phyloP scores from a whole-genome alignment of 1,284 basidiomycete genomes.

The Salmacisia buchloeana region DNA sequence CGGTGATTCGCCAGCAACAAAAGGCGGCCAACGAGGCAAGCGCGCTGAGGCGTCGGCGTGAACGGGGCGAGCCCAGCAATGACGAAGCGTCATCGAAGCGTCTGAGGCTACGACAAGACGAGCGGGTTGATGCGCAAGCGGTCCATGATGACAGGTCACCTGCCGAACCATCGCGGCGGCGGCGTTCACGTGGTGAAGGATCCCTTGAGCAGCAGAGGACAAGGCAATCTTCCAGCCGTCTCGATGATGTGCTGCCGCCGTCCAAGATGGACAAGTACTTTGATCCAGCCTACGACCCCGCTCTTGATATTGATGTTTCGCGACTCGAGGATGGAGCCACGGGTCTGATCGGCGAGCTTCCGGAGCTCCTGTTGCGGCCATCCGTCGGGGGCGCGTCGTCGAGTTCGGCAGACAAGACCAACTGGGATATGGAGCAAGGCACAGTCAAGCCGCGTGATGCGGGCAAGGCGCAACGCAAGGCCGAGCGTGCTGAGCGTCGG shows the following conservation, averaged over 20 bases:
- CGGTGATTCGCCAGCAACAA: conserved; percentile 17
- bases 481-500: neutral
- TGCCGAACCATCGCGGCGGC: too few species aligned
- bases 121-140: conserved; percentile 13
- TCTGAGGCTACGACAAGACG: conserved; percentile 7
- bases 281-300: conserved; percentile 22
- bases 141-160: too few species aligned
- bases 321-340: neutral
- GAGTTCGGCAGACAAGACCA: neutral
- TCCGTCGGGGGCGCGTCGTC: neutral
- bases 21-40: conserved; percentile 7
- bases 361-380: neutral
- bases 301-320: conserved; percentile 10
- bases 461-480: neutral
- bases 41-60: too few species aligned
- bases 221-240: neutral
- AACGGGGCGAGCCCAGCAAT: neutral
- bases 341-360: neutral
- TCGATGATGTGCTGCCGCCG: conserved; percentile 13
- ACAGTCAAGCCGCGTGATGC: neutral
- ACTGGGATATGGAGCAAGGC: neutral
- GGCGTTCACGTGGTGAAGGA: too few species aligned
- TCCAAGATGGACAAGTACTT: conserved; percentile 47
- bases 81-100: neutral
- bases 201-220: too few species aligned